Percentiles rank a stretch among this genome's conserved stretches.
These are phyloP conservation scores for Ascocoryne sarcoides DNA, from an alignment of 2,329 filamentous ascomycete species.

Conservation along the genomic window DNA sequence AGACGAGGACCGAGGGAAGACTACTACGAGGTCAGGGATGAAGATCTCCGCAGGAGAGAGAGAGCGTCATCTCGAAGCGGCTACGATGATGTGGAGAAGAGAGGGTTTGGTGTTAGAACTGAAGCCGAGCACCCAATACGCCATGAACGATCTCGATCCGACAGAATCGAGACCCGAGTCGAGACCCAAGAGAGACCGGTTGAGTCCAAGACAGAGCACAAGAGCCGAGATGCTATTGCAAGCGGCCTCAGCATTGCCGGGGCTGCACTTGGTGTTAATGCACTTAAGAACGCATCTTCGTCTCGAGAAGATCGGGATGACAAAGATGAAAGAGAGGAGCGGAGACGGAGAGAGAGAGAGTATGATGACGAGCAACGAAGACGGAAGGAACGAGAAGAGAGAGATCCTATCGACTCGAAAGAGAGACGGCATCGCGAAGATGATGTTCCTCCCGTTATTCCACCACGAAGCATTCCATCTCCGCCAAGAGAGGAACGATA, in stretches of 20 bases:
- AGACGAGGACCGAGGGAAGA: conserved; percentile 22
- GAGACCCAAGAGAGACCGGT: conserved; percentile 3
- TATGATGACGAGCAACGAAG: conserved; percentile 24
- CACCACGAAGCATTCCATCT: conserved; percentile 1
- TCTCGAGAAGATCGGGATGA: conserved; percentile 17
- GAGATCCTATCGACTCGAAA: conserved; percentile 16
- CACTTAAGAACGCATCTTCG: conserved; percentile 24
- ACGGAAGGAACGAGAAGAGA: conserved; percentile 19
- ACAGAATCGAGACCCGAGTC: conserved; percentile 8
- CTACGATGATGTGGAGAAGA: conserved; percentile 23
- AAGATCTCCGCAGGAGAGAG: conserved; percentile 18
- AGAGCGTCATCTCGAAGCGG: background rate
- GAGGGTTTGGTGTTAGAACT: conserved; percentile 20
- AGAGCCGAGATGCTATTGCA: conserved; percentile 23
- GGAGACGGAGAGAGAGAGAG: conserved; percentile 18
- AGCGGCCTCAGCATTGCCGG: conserved; percentile 27
- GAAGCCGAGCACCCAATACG: conserved; percentile 7
- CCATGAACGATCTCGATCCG: conserved; percentile 9
- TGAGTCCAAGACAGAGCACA: conserved; percentile 18
- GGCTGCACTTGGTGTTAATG: conserved; percentile 26
- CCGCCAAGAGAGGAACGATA: background rate
- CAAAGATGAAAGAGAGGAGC: conserved; percentile 22
- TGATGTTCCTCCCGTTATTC: conserved; percentile 9
- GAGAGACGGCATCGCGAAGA: conserved; percentile 19
- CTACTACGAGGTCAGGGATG: conserved; percentile 25